Evolutionary conservation across 371 early-diverging fungal species (phyloP), one percentile per base, ranked within the genome.

Genomic region (Rhizopus delemar): DNA sequence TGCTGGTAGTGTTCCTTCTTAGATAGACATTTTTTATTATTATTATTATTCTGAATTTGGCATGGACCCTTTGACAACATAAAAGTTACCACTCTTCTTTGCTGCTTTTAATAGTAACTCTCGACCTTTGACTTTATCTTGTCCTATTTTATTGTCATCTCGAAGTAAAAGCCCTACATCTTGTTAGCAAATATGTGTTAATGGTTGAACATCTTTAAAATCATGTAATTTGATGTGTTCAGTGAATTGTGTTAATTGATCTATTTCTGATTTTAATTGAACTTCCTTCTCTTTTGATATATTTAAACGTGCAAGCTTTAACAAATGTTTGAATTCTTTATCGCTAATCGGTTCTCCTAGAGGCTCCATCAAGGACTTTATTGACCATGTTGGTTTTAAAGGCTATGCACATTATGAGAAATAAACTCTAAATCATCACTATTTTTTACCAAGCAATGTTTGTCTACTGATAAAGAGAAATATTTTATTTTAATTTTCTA

Each of bases 181-280:
- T 34, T 66, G 57, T 22, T 70, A 58, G 73, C 76, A 76, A 39
- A 76, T 60, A 41, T 73, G 73, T 28, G 69, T 66, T 7, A 73
- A 46, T 3, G 76, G 76, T 4, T 66, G 53, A 2, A 65, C 66
- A 11, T 65, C 43, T 8, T 41, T 52, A 29, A 58, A 51, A 5
- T 65, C 69, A 8, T 53, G 49, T 4, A 29, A 12, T 48, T 70
- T 69, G 8, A 76, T 60, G 32, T 66, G 69, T 41, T 59, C 67
- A 33, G 70, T 67, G 33, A 76, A 63, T n/a, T 68, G 70, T 12
- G 67, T 53, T 4, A 76, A 50, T 38, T 69, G 62, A 41, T 73
- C 65, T 8, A 76, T 62, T 16, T 76, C 73, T 6, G 41, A 33
- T 54, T 73, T 73, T 32, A 76, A 43, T 48, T 56, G 55, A 5